phyloP scores from a whole-genome alignment of 257 asterid species.

The Jacaranda copaia region DNA sequence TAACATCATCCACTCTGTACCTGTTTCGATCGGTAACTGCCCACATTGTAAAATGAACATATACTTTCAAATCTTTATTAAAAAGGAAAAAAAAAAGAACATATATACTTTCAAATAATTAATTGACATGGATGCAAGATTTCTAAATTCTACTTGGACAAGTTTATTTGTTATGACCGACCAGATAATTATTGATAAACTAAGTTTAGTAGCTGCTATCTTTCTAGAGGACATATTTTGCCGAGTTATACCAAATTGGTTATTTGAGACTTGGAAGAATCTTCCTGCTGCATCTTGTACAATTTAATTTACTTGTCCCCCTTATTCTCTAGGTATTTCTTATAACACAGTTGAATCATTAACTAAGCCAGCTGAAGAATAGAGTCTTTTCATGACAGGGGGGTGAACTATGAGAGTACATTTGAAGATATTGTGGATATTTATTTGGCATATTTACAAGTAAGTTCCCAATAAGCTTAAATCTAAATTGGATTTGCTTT shows the following conservation, averaged over 20 bases:
- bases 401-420: constrained; percentile 59
- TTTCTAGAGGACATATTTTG: constrained; percentile 17
- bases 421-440: constrained; percentile 90
- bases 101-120: no score
- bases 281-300: constrained; percentile 3
- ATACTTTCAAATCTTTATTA: no score
- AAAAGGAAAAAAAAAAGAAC: no score
- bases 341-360: not conserved
- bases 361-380: constrained; percentile 32
- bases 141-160: no score
- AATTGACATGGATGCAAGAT: no score
- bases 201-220: constrained; percentile 9
- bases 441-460: constrained; percentile 89
- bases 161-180: not conserved
- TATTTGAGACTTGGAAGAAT: constrained; percentile 4
- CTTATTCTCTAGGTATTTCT: not conserved
- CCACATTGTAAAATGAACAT: constrained; percentile 1
- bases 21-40: not conserved
- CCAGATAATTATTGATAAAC: constrained; percentile 13
- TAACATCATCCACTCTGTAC: not conserved
- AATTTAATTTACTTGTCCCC: not conserved
- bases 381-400: constrained; percentile 52
- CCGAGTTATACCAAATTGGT: constrained; percentile 12
- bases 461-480: constrained; percentile 48
- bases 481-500: constrained; percentile 3